Percentiles rank a stretch among this genome's conserved stretches.
phyloP scores from a whole-genome alignment of 176 grass and related monocot species.

The Avena atlantica region DNA sequence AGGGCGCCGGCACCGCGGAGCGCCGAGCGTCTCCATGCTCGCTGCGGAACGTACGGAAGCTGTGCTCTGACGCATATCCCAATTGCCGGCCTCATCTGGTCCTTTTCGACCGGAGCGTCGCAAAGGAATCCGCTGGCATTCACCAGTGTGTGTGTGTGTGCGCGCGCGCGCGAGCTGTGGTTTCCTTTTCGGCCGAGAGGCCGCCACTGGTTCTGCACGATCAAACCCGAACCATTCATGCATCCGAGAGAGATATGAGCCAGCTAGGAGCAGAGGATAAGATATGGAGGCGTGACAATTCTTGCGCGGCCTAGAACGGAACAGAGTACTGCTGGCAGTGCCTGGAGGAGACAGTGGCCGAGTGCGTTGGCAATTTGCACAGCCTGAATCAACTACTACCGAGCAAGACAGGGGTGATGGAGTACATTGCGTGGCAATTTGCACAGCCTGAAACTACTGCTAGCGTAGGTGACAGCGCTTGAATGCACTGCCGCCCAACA shows the following conservation, averaged over 20 bases:
- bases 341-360: not conserved
- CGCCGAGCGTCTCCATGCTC: not conserved
- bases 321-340: not conserved
- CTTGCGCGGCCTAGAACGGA: not conserved
- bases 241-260: not conserved
- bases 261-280: not conserved
- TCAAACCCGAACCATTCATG: not conserved
- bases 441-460: not conserved
- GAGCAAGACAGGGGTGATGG: not conserved
- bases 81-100: not conserved
- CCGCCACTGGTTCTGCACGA: not conserved
- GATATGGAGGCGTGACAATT: not conserved
- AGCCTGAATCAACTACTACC: too few relatives aligned
- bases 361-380: not conserved
- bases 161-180: not conserved
- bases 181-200: conserved; percentile 8
- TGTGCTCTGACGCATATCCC: conserved; percentile 23
- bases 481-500: not conserved
- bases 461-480: not conserved
- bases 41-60: not conserved
- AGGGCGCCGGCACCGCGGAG: not conserved
- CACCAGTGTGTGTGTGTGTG: not conserved
- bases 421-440: not conserved
- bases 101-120: not conserved
- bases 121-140: not conserved